A percentile compares a stretch with the other conserved stretches of the same genome.
Evolutionary conservation across 164 flowering plant genomes (phyloP).

Genomic region (Euptelea pleiosperma): DNA sequence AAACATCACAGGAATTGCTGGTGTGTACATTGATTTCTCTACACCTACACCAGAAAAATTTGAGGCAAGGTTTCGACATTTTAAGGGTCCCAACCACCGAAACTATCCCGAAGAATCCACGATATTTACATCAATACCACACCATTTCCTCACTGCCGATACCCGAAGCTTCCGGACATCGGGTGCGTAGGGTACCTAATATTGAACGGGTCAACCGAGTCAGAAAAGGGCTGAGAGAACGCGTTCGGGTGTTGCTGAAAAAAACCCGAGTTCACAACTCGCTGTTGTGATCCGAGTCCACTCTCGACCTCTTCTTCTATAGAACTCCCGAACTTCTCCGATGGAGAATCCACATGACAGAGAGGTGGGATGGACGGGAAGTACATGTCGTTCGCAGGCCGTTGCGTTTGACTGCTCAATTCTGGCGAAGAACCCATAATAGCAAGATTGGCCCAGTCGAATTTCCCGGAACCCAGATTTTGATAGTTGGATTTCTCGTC

Average conservation of each 20-base stretch:
- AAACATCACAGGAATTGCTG: too few relatives aligned
- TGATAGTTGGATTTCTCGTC: constrained; percentile 33
- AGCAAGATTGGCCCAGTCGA: constrained; percentile 55
- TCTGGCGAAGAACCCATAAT: constrained; percentile 30
- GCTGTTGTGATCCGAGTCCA: constrained; percentile 29
- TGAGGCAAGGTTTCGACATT: too few relatives aligned
- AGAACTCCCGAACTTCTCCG: constrained; percentile 17
- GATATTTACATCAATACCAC: constrained; percentile 13
- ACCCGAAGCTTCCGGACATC: constrained; percentile 9
- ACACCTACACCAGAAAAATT: too few relatives aligned
- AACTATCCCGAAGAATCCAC: constrained; percentile 11
- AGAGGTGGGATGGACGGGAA: constrained; percentile 25
- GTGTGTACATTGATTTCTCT: too few relatives aligned
- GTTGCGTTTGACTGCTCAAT: constrained; percentile 10
- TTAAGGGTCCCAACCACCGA: too few relatives aligned
- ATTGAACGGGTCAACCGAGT: constrained; percentile 18
- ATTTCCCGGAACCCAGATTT: constrained; percentile 36
- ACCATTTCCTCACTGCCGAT: constrained; percentile 3
- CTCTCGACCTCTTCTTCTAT: constrained; percentile 65
- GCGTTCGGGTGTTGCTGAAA: constrained; percentile 26
- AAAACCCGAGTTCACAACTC: constrained; percentile 28
- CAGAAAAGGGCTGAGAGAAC: constrained; percentile 10
- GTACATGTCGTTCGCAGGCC: constrained; percentile 18
- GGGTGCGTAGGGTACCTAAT: constrained; percentile 10
- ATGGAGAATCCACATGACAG: constrained; percentile 22